Base-by-base conservation (phyloP, 768 basidiomycete genomes). In the Mycena amicta region DNA sequence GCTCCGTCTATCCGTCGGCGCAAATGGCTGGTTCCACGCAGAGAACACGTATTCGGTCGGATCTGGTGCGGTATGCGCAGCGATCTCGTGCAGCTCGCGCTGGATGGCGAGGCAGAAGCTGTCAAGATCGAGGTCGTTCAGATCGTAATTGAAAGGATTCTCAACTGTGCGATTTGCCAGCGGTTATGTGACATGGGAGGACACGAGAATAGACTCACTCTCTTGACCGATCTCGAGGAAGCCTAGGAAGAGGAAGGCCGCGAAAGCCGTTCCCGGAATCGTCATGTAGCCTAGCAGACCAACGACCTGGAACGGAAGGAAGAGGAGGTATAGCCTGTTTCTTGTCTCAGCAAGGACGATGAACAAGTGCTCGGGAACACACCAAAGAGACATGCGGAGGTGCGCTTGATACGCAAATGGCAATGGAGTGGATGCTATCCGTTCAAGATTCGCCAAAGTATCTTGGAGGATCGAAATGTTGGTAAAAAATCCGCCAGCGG, bases 331-430 rank as follows among this genome's bases (percentile, higher is more conserved):
- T 51, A 78, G 65, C 85, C 33, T 37, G 11, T 18, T 8, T 37
- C 33, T 8, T 8, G 18, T 37, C 11, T 37, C 18, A 37, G 18
- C 33, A 37, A 8, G 33, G 33, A 8, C n/a, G 33, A 37, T 37
- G 33, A 37, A 8, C 18, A 37, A 8, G 11, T 37, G 8, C 18
- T 37, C 18, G 18, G 33, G n/a, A n/a, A 37, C 33, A 8, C 33
- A 37, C 33, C 86, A 88, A 15, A 85, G 70, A 2, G 83, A 83
- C 71, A 87, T 79, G 50, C 86, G 75, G 29, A 88, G 71, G 63
- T 88, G 87, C 25, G 82, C 83, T 67, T 88, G 86, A 63, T 88
- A 88, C 8, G 86, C 86, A 62, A 87, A 88, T 2, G 87, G 87
- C 53, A 88, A 72, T 5, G 87, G 87, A 1, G 85, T 87, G 54